Evolutionary conservation across 768 basidiomycete genomes (phyloP), one percentile per base, ranked within the genome.

Genomic region (Coprinopsis strossmayeri): DNA sequence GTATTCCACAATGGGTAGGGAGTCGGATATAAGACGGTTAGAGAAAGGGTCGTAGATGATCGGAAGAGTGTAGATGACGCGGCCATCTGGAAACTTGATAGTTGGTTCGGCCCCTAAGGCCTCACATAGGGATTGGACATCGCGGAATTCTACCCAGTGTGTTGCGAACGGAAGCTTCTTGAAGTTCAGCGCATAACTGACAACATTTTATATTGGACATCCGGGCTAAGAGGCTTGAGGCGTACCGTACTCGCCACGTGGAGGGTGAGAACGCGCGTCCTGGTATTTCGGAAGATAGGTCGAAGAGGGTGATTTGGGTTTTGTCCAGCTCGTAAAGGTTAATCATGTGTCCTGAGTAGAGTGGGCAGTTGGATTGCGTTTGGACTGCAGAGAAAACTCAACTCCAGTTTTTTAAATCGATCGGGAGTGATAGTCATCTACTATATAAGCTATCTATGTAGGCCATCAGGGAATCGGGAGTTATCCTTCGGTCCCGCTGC

Each of bases 41-140:
- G 72, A 71, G 55, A 47, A 72, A 69, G 66, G 65, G 35, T 86
- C 76, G 44, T 67, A 59, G 45, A 79, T 71, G 26, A 68, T 56
- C 2, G 76, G 76, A 0, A 74, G 53, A 12, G 71, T 76, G 58
- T 72, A 72, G 25, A 51, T 50, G 3, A 26, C 23, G 17, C 17
- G 34, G 9, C 15, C 3, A 25, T 46, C 39, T 9, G 18, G 27
- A n/a, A 24, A 23, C 12, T 40, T 45, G 15, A 42, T 42, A 11
- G 24, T 23, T 3, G 52, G 49, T 34, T 28, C 20, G 11, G 42
- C 38, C 3, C 55, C 55, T 18, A 46, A 34, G 20, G 21, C 26
- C 7, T 37, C 35, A 34, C 23, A 32, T 5, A 34, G 34, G 18
- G 21, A 2, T n/a, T 52, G 38, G 37, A 53, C 15, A 10, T 55